Base-by-base conservation (phyloP, 1,139 yeast species). In the Scheffersomyces cryptocercus region DNA sequence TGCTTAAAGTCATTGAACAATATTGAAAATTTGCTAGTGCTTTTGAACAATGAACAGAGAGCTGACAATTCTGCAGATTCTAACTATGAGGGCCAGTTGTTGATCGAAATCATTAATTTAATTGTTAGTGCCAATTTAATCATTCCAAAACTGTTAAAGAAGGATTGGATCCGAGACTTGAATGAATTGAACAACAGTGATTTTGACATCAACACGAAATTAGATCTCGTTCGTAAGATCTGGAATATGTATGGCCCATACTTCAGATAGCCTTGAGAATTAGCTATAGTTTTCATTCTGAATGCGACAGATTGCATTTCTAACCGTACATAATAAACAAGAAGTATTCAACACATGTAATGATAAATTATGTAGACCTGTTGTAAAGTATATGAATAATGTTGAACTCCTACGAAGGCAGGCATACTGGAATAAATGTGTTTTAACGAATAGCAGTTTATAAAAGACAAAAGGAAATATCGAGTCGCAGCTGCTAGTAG, bases 51-150 rank as follows among this genome's bases (percentile, higher is more conserved):
- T 11, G 50, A 53, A 2, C 8, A 34, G n/a, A 12, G 12, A 10
- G 36, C 7, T n/a, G 36, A 5, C 3, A 33, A n/a, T 24, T 45
- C 46, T 7, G 46, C 47, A 3, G 38, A 41, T 14, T 48, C 42
- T 32, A 43, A 49, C 24, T 45, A 42, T 34, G 85, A 69, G 46
- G 85, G 91, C 3, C 63, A 78, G 48, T 60, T 85, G 35, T 67
- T 81, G 29, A 66, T 85, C 43, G 90, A 85, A 55, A 67, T 79
- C 6, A 72, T 82, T 38, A 77, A 78, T 40, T 66, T 85, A 49
- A 77, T 79, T 40, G 65, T 69, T 30, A 64, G 73, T 35, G 82
- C 88, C 10, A 61, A 64, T 24, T 50, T 61, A 4, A 51, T 84
- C 3, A 60, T 84, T 2, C 87, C 88, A 2, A 58, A 56, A 31